Percentiles rank a stretch among this genome's conserved stretches.
Conservation (phyloP, 257 asterid genomes). For the Solanum pinnatisectum region DNA sequence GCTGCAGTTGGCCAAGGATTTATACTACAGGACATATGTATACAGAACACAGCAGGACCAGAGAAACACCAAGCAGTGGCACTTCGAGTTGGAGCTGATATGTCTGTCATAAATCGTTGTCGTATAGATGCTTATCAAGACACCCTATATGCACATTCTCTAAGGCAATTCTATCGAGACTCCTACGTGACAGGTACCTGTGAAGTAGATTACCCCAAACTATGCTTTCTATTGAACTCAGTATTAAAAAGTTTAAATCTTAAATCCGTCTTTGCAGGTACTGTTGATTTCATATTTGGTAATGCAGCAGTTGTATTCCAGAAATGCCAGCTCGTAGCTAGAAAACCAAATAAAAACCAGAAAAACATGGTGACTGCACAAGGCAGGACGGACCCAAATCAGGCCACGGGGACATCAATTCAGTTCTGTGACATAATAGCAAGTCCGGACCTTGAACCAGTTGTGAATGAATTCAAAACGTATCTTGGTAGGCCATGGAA, state of each 20-base stretch:
- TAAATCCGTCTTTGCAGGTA: neutral
- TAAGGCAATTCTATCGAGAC: conserved; percentile 51
- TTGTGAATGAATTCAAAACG: conserved; percentile 13
- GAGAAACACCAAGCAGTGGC: conserved; percentile 67
- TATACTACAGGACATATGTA: conserved; percentile 43
- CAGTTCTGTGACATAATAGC: conserved; percentile 32
- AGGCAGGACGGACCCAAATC: conserved; percentile 50
- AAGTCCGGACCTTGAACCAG: conserved; percentile 26
- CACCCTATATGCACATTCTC: conserved; percentile 44
- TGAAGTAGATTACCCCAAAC: too few species aligned
- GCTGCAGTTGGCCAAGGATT: conserved; percentile 45
- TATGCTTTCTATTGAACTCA: too few species aligned
- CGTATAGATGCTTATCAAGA: conserved; percentile 44
- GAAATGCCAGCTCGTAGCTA: conserved; percentile 27
- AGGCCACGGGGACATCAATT: conserved; percentile 48
- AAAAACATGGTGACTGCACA: conserved; percentile 61
- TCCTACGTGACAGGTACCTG: conserved; percentile 18
- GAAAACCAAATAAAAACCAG: conserved; percentile 31
- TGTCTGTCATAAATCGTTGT: conserved; percentile 45
- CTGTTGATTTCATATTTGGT: conserved; percentile 56
- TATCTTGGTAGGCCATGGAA: conserved; percentile 63
- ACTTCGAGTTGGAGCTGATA: conserved; percentile 45
- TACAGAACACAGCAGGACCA: conserved; percentile 55
- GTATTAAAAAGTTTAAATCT: neutral
- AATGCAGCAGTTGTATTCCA: conserved; percentile 50